phyloP scores from a whole-genome alignment of 2,329 filamentous ascomycete species.

The Huntiella omanensis region DNA sequence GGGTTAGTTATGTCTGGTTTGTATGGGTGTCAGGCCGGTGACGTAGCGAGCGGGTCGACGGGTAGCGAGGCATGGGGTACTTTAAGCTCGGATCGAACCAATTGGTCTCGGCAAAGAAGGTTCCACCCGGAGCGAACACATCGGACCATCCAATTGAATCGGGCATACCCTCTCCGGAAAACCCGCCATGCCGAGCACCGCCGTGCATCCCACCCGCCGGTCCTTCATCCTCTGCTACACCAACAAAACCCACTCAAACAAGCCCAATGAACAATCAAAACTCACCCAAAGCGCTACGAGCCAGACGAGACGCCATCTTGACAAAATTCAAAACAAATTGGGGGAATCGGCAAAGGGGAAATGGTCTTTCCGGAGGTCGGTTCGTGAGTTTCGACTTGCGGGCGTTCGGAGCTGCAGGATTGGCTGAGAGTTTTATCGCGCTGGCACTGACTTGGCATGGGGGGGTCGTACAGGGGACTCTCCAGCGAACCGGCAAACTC shows the following conservation, averaged over 20 bases:
- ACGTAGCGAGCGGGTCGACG: background rate
- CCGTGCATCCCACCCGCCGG: too few relatives aligned
- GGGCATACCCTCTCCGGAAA: too few relatives aligned
- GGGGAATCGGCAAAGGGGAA: background rate
- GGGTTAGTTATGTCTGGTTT: background rate
- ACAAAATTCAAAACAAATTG: slow-evolving; percentile 23
- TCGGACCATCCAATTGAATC: too few relatives aligned
- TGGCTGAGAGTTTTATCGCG: slow-evolving; percentile 29
- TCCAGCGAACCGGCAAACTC: slow-evolving; percentile 20
- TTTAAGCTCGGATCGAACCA: background rate
- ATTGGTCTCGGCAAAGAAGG: background rate
- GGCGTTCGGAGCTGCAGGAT: slow-evolving; percentile 24
- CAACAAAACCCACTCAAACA: too few relatives aligned
- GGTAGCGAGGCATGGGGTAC: background rate
- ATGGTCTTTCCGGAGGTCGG: slow-evolving; percentile 9
- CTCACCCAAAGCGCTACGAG: slow-evolving; percentile 87
- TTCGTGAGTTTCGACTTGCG: slow-evolving; percentile 24
- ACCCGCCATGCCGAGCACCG: too few relatives aligned
- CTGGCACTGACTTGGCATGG: slow-evolving; percentile 13
- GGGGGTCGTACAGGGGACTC: slow-evolving; percentile 1
- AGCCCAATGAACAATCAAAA: slow-evolving; percentile 14
- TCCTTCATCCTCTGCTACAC: too few relatives aligned
- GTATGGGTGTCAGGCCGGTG: background rate
- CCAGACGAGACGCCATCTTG: slow-evolving; percentile 96
- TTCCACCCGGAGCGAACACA: too few relatives aligned